A percentile compares a stretch with the other conserved stretches of the same genome.
Evolutionary conservation across 371 early-diverging fungal genomes (phyloP).

Genomic region (Apophysomyces trapeziformis): DNA sequence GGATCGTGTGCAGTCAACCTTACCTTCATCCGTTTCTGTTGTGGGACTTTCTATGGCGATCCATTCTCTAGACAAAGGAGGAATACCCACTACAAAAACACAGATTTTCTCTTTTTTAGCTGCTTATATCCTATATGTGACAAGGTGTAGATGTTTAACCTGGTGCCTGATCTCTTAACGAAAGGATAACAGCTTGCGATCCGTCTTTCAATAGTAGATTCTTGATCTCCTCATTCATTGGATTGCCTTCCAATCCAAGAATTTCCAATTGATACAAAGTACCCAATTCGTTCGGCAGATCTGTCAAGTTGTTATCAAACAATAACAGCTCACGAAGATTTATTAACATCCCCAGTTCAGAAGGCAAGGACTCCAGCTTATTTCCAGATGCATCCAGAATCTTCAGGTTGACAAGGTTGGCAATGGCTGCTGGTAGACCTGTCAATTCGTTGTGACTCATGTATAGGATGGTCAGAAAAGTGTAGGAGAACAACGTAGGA

Average conservation of each 20-base stretch:
- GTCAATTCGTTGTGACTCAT: constrained; percentile 93
- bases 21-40: constrained; percentile 38
- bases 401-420: constrained; percentile 67
- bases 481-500: constrained; percentile 74
- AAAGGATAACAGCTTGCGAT: constrained; percentile 82
- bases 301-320: constrained; percentile 92
- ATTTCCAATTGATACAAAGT: constrained; percentile 91
- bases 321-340: constrained; percentile 86
- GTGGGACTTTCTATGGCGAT: constrained; percentile 63
- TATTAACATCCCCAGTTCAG: constrained; percentile 89
- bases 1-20: not conserved
- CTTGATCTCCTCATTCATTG: constrained; percentile 86
- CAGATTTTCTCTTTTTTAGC: constrained; percentile 3
- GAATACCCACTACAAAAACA: constrained; percentile 65
- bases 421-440: constrained; percentile 74
- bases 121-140: not conserved
- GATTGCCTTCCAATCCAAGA: constrained; percentile 97
- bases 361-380: constrained; percentile 83
- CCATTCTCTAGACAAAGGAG: constrained; percentile 96
- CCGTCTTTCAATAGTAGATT: constrained; percentile 88
- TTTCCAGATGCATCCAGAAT: constrained; percentile 92
- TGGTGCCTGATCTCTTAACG: constrained; percentile 91
- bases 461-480: constrained; percentile 89
- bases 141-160: constrained; percentile 50
- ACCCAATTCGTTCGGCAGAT: constrained; percentile 93